Evolutionary conservation across 495 filamentous ascomycete species (phyloP).

Genomic region (Jackrogersella minutella): DNA sequence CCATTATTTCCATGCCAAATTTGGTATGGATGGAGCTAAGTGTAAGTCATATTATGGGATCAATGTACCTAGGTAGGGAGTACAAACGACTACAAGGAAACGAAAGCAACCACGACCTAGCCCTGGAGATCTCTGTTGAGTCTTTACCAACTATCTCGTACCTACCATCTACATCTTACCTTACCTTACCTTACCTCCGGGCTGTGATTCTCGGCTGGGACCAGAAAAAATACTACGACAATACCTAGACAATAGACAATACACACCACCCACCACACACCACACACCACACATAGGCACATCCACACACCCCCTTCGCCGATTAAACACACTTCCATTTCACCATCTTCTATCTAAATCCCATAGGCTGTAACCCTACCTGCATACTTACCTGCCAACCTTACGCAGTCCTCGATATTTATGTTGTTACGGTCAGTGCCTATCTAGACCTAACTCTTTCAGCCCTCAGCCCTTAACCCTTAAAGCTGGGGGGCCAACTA

Average conservation of each 20-base stretch:
- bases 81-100: constrained; percentile 21
- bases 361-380: constrained; percentile 38
- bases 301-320: constrained; percentile 24
- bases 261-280: no score
- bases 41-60: no score
- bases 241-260: no score
- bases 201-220: neutral
- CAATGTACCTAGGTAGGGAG: constrained; percentile 6
- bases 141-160: neutral
- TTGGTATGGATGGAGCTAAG: no score
- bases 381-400: neutral
- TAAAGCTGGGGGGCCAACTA: neutral
- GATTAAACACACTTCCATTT: constrained; percentile 24
- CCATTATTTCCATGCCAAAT: no score
- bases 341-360: constrained; percentile 24
- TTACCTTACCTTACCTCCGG: constrained; percentile 5
- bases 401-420: neutral
- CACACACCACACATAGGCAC: no score
- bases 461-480: constrained; percentile 33
- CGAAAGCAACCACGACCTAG: constrained; percentile 27
- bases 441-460: constrained; percentile 15
- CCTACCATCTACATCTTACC: neutral
- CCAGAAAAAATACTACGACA: neutral
- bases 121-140: constrained; percentile 22
- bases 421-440: constrained; percentile 11